phyloP scores from a whole-genome alignment of 164 flowering plant species.

The Santalum album region DNA sequence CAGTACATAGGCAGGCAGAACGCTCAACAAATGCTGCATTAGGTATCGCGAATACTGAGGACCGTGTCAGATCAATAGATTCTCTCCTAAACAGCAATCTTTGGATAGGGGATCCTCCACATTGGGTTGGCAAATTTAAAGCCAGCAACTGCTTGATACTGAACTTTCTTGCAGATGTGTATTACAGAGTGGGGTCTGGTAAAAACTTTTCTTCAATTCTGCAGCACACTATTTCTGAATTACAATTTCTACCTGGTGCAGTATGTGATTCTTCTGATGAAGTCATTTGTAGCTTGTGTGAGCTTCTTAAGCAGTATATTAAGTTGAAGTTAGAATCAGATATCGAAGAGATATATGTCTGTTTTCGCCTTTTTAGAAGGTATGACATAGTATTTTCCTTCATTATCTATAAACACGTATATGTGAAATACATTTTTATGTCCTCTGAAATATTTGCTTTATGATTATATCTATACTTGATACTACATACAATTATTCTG shows the following conservation, averaged over 20 bases:
- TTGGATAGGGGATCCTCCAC: constrained; percentile 77
- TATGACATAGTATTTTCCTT: constrained; percentile 15
- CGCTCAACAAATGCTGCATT: constrained; percentile 15
- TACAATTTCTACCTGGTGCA: constrained; percentile 16
- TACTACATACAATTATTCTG: background rate
- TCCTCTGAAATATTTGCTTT: background rate
- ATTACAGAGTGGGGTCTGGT: constrained; percentile 24
- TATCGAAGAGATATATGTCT: constrained; percentile 75
- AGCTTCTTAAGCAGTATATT: constrained; percentile 72
- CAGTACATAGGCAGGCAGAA: constrained; percentile 49
- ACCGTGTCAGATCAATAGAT: constrained; percentile 5
- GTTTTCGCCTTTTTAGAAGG: constrained; percentile 79
- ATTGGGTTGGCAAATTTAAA: constrained; percentile 69
- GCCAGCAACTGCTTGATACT: constrained; percentile 34
- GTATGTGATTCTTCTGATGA: constrained; percentile 31
- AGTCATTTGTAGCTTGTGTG: constrained; percentile 36
- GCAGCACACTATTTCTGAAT: constrained; percentile 30
- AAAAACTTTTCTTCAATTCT: constrained; percentile 47
- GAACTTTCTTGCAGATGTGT: constrained; percentile 43
- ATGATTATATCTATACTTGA: too few species aligned
- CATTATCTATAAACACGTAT: background rate
- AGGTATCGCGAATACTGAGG: constrained; percentile 7
- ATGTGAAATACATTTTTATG: background rate
- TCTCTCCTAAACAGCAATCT: constrained; percentile 22
- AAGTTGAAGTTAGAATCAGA: constrained; percentile 58